phyloP scores from a whole-genome alignment of 192 early-diverging fungal species.

The Backusella psychrophila region DNA sequence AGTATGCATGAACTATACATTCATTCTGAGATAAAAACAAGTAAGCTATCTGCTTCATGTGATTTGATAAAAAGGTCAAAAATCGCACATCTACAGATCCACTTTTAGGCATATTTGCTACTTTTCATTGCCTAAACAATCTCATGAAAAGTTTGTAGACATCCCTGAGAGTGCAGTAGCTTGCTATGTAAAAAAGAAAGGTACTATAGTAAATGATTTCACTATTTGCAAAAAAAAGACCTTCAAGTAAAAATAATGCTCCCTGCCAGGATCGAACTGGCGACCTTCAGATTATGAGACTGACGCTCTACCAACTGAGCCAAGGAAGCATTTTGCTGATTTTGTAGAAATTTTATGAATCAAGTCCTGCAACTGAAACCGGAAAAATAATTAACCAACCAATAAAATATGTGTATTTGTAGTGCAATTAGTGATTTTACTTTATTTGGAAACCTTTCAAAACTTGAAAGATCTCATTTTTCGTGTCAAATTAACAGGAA shows the following conservation, averaged over 20 bases:
- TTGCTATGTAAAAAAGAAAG: no score
- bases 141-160: no score
- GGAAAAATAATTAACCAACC: background rate
- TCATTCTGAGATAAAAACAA: background rate
- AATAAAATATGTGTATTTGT: background rate
- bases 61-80: no score
- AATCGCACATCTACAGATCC: no score
- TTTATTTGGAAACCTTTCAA: background rate
- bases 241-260: background rate
- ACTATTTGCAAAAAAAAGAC: no score
- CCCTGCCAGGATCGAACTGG: conserved; percentile 5
- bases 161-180: no score
- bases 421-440: background rate
- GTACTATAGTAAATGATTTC: no score
- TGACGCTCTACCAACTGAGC: conserved; percentile 12
- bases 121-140: no score
- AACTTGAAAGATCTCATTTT: background rate
- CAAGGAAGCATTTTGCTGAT: background rate
- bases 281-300: conserved; percentile 14
- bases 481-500: no score
- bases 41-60: no score
- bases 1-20: background rate
- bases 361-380: background rate
- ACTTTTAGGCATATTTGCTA: no score
- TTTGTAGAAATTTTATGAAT: background rate